These are phyloP conservation scores for Xylariaceae sp. DNA, from an alignment of 2,329 filamentous ascomycete species.

Conservation along the genomic window DNA sequence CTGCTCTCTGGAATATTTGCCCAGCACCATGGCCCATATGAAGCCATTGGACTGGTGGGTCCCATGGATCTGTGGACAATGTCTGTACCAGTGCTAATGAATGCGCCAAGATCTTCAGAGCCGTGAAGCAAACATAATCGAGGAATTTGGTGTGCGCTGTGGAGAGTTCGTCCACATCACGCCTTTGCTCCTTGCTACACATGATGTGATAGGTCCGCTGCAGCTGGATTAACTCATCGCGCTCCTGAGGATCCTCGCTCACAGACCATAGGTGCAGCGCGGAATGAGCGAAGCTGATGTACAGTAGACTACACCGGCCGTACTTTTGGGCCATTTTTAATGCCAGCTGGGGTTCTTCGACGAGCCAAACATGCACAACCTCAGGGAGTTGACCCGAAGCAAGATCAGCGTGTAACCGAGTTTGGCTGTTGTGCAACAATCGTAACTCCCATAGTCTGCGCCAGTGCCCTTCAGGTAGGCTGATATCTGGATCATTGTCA, in stretches of 20 bases:
- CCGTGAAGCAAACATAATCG: conserved; percentile 34
- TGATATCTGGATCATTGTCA: conserved; percentile 23
- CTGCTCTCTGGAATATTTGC: conserved; percentile 29
- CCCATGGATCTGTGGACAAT: conserved; percentile 32
- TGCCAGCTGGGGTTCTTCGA: conserved; percentile 33
- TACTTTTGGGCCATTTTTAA: conserved; percentile 29
- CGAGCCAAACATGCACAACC: conserved; percentile 27
- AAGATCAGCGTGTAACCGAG: conserved; percentile 29
- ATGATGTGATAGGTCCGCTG: conserved; percentile 35
- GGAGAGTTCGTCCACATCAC: conserved; percentile 30
- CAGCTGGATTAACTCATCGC: conserved; percentile 29
- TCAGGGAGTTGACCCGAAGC: conserved; percentile 15
- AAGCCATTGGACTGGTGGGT: conserved; percentile 36
- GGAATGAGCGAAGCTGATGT: conserved; percentile 34
- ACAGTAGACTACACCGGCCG: conserved; percentile 31
- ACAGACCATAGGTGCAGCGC: conserved; percentile 35
- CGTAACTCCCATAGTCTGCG: conserved; percentile 36
- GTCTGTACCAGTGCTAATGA: conserved; percentile 37
- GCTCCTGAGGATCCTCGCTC: conserved; percentile 22
- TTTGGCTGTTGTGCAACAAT: conserved; percentile 34
- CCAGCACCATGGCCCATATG: conserved; percentile 34
- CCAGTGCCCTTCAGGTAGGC: conserved; percentile 32
- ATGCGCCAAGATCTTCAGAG: conserved; percentile 34
- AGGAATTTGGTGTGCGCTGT: conserved; percentile 23
- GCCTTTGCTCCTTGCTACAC: conserved; percentile 34